phyloP scores from a whole-genome alignment of 805 yeast genomes.

The Zygoascus bituminiphila region DNA sequence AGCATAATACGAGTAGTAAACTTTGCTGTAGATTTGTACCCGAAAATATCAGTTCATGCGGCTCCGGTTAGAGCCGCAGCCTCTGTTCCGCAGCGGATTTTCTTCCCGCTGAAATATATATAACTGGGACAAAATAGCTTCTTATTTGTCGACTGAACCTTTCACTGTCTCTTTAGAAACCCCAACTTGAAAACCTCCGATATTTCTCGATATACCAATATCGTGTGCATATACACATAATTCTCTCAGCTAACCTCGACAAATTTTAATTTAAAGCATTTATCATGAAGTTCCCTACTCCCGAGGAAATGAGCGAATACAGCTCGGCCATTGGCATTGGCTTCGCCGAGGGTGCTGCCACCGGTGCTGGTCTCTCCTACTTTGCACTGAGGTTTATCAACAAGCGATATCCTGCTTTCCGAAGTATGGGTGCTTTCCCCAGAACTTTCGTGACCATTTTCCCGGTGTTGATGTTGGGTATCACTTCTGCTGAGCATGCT shows the following conservation, averaged over 20 bases:
- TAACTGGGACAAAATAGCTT: too few relatives aligned
- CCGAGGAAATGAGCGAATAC: conserved; percentile 63
- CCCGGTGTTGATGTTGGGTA: conserved; percentile 56
- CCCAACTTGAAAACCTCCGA: too few relatives aligned
- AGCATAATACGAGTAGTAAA: too few relatives aligned
- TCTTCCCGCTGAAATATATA: too few relatives aligned
- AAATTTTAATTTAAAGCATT: background rate
- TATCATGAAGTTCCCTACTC: conserved; percentile 57
- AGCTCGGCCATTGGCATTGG: conserved; percentile 49
- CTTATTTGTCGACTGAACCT: too few relatives aligned
- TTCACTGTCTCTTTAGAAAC: too few relatives aligned
- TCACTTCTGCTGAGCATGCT: conserved; percentile 63
- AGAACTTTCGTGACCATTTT: conserved; percentile 56
- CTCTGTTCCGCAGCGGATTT: background rate
- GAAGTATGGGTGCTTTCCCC: conserved; percentile 23
- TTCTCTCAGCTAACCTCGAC: background rate
- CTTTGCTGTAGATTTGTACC: background rate
- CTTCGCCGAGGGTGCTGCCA: conserved; percentile 49
- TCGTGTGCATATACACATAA: background rate
- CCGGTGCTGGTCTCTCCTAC: conserved; percentile 51
- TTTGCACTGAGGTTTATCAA: conserved; percentile 47
- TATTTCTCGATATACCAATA: background rate
- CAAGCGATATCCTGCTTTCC: conserved; percentile 26
- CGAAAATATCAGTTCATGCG: background rate
- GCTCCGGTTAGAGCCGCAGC: background rate